Evolutionary conservation across 371 early-diverging fungal genomes (phyloP).

Genomic region (Basidiobolus meristosporus): DNA sequence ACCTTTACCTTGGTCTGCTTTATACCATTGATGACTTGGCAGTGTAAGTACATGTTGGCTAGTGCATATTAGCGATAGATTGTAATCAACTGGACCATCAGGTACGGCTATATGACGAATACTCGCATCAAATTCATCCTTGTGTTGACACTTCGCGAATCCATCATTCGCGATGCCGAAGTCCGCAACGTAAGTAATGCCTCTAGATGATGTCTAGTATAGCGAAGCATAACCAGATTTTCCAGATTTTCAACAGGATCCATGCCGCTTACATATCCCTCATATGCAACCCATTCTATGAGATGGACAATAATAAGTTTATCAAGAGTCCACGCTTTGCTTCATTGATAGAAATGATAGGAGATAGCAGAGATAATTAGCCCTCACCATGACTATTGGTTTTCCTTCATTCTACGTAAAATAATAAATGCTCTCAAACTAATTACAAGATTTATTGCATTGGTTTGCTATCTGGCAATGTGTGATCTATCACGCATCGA

Average conservation of each 20-base stretch:
- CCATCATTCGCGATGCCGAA: constrained; percentile 54
- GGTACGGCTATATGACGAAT: constrained; percentile 74
- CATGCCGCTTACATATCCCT: constrained; percentile 59
- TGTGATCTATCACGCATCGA: too few species aligned
- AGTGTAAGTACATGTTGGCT: constrained; percentile 24
- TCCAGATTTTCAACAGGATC: constrained; percentile 54
- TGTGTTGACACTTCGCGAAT: constrained; percentile 53
- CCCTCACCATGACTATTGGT: too few species aligned
- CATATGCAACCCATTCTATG: constrained; percentile 70
- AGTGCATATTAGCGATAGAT: background rate
- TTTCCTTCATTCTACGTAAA: too few species aligned
- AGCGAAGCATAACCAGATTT: background rate
- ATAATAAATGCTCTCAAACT: too few species aligned
- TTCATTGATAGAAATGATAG: constrained; percentile 32
- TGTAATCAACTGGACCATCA: constrained; percentile 9
- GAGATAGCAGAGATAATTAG: too few species aligned
- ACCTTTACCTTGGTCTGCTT: constrained; percentile 63
- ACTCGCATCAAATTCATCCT: constrained; percentile 64
- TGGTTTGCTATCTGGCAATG: too few species aligned
- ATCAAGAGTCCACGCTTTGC: constrained; percentile 31
- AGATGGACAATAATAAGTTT: constrained; percentile 28
- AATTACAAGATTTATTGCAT: too few species aligned
- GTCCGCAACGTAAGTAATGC: constrained; percentile 47
- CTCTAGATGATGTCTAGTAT: background rate
- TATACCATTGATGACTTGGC: constrained; percentile 74